phyloP scores from a whole-genome alignment of 2,329 filamentous ascomycete species.

The Microdochium bolleyi region DNA sequence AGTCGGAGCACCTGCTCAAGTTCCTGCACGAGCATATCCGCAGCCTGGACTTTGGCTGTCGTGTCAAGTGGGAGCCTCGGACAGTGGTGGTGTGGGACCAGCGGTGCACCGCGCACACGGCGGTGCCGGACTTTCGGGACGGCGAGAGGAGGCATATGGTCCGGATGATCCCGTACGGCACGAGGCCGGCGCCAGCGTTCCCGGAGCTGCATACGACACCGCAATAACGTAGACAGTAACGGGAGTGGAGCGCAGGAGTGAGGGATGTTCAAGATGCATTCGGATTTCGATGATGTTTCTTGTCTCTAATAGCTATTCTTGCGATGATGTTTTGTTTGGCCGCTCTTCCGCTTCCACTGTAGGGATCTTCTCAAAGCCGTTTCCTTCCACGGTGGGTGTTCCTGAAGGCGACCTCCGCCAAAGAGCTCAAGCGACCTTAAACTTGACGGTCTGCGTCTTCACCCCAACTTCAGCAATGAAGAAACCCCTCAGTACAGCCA shows the following conservation, averaged over 20 bases:
- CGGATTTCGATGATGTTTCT: too few relatives aligned
- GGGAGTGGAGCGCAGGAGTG: too few relatives aligned
- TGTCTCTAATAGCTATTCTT: too few relatives aligned
- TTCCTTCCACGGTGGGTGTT: too few relatives aligned
- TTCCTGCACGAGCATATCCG: conserved; percentile 62
- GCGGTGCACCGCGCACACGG: conserved; percentile 5
- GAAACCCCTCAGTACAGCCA: background rate
- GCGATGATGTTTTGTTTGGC: too few relatives aligned
- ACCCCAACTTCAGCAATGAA: background rate
- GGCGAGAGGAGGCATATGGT: conserved; percentile 9
- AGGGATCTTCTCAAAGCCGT: too few relatives aligned
- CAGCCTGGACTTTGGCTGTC: conserved; percentile 55
- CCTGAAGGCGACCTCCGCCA: too few relatives aligned
- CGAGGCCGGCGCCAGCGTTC: background rate
- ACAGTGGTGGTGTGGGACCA: conserved; percentile 60
- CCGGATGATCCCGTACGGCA: conserved; percentile 3
- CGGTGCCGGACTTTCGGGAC: conserved; percentile 6
- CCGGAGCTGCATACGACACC: background rate
- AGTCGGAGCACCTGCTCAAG: conserved; percentile 56
- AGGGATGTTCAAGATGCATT: too few relatives aligned
- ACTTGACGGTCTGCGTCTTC: background rate
- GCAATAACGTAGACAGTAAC: too few relatives aligned
- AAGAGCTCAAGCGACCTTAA: background rate
- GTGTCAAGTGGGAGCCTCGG: conserved; percentile 52
- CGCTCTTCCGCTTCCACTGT: too few relatives aligned